phyloP scores from a whole-genome alignment of 2,329 filamentous ascomycete genomes.

The Bipolaris zeicola region DNA sequence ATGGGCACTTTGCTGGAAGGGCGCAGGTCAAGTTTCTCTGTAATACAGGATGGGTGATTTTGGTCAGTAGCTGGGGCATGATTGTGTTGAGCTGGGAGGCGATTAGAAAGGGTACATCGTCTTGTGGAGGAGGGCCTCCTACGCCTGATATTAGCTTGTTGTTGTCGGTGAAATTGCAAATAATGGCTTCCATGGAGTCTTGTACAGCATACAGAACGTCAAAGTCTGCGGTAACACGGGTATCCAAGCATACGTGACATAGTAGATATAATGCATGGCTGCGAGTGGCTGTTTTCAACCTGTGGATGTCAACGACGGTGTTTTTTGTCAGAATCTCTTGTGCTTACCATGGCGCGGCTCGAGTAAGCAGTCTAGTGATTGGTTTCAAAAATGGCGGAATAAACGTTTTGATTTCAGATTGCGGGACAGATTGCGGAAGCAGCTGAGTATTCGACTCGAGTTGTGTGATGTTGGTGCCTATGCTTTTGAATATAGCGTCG shows the following conservation, averaged over 20 bases:
- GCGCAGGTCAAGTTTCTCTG: slow-evolving; percentile 63
- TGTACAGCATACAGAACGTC: slow-evolving; percentile 32
- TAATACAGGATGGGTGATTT: slow-evolving; percentile 56
- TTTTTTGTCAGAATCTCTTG: not conserved
- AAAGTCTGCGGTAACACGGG: slow-evolving; percentile 31
- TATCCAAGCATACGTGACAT: slow-evolving; percentile 41
- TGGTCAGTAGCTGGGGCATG: slow-evolving; percentile 34
- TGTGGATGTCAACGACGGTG: slow-evolving; percentile 17
- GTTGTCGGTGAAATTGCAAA: slow-evolving; percentile 35
- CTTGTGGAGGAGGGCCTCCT: slow-evolving; percentile 18
- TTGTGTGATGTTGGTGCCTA: slow-evolving; percentile 57
- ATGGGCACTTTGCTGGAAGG: slow-evolving; percentile 60
- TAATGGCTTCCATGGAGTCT: slow-evolving; percentile 39
- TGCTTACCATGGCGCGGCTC: slow-evolving; percentile 35
- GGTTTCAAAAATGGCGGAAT: slow-evolving; percentile 33
- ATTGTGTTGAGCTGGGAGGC: slow-evolving; percentile 33
- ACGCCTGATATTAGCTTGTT: slow-evolving; percentile 30
- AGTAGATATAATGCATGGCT: slow-evolving; percentile 34
- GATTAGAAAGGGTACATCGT: slow-evolving; percentile 30
- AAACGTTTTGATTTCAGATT: slow-evolving; percentile 13
- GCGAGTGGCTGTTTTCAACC: slow-evolving; percentile 29
- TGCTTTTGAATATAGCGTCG: slow-evolving; percentile 60
- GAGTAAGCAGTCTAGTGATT: slow-evolving; percentile 30
- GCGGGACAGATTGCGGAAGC: slow-evolving; percentile 9
- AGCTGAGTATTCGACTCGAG: slow-evolving; percentile 11